These are phyloP conservation scores for Daldinia sp. DNA, from an alignment of 2,329 filamentous ascomycete species.

Conservation along the genomic window DNA sequence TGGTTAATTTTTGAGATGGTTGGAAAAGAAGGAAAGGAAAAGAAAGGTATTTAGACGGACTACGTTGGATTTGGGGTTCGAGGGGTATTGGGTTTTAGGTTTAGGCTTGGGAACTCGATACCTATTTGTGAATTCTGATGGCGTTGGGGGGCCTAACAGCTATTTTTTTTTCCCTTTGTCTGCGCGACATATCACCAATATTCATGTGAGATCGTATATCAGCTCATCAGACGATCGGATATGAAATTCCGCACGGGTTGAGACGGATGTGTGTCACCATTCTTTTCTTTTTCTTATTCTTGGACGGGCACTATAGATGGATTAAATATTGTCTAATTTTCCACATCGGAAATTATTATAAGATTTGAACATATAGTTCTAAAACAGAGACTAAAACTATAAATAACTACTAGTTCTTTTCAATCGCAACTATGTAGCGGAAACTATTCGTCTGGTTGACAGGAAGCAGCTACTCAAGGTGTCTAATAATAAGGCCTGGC, in stretches of 20 bases:
- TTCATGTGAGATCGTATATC: not conserved
- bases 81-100: conserved; percentile 3
- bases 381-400: not conserved
- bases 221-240: not conserved
- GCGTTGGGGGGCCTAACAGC: conserved; percentile 13
- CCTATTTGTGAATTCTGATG: conserved; percentile 37
- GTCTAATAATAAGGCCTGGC: too few relatives aligned
- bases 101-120: conserved; percentile 35
- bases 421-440: too few relatives aligned
- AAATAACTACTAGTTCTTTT: not conserved
- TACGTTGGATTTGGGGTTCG: conserved; percentile 5
- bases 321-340: not conserved
- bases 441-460: too few relatives aligned
- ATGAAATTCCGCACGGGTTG: not conserved
- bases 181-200: not conserved
- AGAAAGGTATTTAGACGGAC: conserved; percentile 27
- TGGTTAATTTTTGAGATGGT: conserved; percentile 1
- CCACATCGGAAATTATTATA: not conserved
- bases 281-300: not conserved
- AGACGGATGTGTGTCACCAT: not conserved
- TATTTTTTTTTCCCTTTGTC: too few relatives aligned
- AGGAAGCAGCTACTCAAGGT: too few relatives aligned
- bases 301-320: not conserved
- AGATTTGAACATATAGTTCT: not conserved
- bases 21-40: conserved; percentile 3